A percentile compares a stretch with the other conserved stretches of the same genome.
Conservation (phyloP, 1,284 basidiomycete species). For the Cutaneotrichosporon sp. region DNA sequence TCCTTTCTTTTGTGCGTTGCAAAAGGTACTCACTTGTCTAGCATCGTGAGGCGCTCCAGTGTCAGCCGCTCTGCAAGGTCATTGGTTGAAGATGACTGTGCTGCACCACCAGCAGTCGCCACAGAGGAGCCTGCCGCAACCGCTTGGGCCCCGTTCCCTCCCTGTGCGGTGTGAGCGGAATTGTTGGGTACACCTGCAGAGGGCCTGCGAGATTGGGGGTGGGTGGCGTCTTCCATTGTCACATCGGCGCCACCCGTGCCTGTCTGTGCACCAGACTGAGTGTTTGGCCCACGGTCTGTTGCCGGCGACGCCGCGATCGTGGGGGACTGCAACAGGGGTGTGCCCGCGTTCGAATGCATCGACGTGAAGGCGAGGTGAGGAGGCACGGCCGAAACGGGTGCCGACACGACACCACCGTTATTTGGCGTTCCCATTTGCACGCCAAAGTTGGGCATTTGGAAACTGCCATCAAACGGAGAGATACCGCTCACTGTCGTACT, state of each 20-base stretch:
- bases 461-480: slow-evolving; percentile 14
- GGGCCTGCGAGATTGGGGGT: slow-evolving; percentile 17
- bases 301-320: slow-evolving; percentile 3
- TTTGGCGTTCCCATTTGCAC: not conserved
- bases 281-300: slow-evolving; percentile 4
- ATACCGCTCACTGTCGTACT: slow-evolving; percentile 43
- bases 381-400: slow-evolving; percentile 25
- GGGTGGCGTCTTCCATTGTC: slow-evolving; percentile 37
- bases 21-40: slow-evolving; percentile 34
- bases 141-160: not conserved
- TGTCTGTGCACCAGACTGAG: slow-evolving; percentile 4
- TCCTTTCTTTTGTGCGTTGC: not conserved
- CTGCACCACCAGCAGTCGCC: not conserved
- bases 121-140: slow-evolving; percentile 6
- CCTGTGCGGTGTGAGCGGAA: not conserved
- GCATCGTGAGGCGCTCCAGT: slow-evolving; percentile 25
- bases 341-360: slow-evolving; percentile 18
- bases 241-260: slow-evolving; percentile 16
- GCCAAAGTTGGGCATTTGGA: not conserved
- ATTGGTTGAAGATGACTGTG: slow-evolving; percentile 3
- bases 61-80: slow-evolving; percentile 15
- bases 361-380: slow-evolving; percentile 33
- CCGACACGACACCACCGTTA: not conserved
- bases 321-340: not conserved
- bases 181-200: slow-evolving; percentile 6